Evolutionary conservation across 768 basidiomycete genomes (phyloP).

Genomic region (Dioszegia crocea): DNA sequence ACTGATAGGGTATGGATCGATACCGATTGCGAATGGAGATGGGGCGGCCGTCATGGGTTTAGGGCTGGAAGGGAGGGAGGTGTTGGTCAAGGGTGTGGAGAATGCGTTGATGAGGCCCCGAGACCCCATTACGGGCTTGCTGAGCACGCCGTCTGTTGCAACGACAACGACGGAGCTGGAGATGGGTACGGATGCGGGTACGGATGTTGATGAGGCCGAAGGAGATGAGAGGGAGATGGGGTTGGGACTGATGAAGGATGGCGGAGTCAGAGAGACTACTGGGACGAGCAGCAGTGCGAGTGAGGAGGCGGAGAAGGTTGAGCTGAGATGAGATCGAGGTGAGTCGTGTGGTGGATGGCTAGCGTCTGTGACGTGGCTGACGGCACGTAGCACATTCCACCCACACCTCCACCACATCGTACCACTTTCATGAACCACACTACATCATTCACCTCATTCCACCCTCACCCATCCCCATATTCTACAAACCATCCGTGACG

Average conservation of each 20-base stretch:
- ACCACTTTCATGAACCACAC: too few relatives aligned
- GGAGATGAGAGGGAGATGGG: conserved; percentile 7
- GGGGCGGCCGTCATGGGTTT: neutral
- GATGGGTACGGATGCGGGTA: neutral
- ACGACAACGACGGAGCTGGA: neutral
- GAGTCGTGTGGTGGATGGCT: neutral
- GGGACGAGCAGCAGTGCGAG: conserved; percentile 18
- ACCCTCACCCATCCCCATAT: too few relatives aligned
- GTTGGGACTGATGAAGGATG: conserved; percentile 5
- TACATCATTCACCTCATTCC: too few relatives aligned
- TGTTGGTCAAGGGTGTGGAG: conserved; percentile 24
- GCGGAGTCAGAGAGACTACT: conserved; percentile 1
- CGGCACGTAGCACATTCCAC: too few relatives aligned
- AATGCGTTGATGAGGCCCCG: conserved; percentile 35
- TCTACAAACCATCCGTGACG: too few relatives aligned
- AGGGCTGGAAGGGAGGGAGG: conserved; percentile 1
- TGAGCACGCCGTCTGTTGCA: neutral
- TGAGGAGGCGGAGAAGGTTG: conserved; percentile 14
- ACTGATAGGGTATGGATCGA: neutral
- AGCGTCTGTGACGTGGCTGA: too few relatives aligned
- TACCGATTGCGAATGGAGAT: conserved; percentile 1
- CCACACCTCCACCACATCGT: too few relatives aligned
- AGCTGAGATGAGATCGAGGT: conserved; percentile 9
- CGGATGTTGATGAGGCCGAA: conserved; percentile 12
- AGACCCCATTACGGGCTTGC: conserved; percentile 4